Evolutionary conservation across 495 filamentous ascomycete genomes (phyloP).

Genomic region (Aspergillus baeticus): DNA sequence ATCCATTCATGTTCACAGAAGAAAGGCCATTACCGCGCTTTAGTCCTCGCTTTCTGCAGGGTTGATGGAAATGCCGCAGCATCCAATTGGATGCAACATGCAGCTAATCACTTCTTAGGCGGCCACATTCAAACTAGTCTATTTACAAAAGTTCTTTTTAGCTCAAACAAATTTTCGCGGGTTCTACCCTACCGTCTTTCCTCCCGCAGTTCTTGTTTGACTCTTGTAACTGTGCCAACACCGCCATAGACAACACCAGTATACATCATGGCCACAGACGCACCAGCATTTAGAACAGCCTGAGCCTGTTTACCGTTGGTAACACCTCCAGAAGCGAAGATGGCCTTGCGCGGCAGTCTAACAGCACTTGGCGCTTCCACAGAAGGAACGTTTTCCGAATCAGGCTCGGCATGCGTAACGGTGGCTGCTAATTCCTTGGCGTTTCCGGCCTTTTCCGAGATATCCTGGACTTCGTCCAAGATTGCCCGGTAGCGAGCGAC

Average conservation of each 20-base stretch:
- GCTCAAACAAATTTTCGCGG: not conserved
- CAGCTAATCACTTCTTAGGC: not conserved
- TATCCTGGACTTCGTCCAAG: constrained; percentile 54
- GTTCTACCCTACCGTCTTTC: constrained; percentile 39
- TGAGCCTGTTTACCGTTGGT: constrained; percentile 79
- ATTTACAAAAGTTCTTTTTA: not conserved
- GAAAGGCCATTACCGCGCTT: not conserved
- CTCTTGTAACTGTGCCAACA: constrained; percentile 77
- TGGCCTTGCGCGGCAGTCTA: constrained; percentile 63
- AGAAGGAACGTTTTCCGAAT: constrained; percentile 17
- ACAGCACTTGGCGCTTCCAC: constrained; percentile 17
- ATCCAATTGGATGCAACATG: not conserved
- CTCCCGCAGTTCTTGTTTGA: constrained; percentile 82
- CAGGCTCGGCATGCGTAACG: constrained; percentile 12
- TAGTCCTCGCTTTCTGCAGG: not conserved
- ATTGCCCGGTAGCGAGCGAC: constrained; percentile 75
- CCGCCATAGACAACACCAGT: constrained; percentile 83
- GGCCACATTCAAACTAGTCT: not conserved
- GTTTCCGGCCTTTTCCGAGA: constrained; percentile 16
- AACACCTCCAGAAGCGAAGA: constrained; percentile 92
- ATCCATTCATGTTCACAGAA: not conserved
- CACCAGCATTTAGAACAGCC: constrained; percentile 77
- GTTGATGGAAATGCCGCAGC: not conserved
- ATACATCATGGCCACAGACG: constrained; percentile 83
- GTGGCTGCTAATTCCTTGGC: constrained; percentile 12